phyloP scores from a whole-genome alignment of 345 rosid genomes.

The Hibiscus mutabilis region DNA sequence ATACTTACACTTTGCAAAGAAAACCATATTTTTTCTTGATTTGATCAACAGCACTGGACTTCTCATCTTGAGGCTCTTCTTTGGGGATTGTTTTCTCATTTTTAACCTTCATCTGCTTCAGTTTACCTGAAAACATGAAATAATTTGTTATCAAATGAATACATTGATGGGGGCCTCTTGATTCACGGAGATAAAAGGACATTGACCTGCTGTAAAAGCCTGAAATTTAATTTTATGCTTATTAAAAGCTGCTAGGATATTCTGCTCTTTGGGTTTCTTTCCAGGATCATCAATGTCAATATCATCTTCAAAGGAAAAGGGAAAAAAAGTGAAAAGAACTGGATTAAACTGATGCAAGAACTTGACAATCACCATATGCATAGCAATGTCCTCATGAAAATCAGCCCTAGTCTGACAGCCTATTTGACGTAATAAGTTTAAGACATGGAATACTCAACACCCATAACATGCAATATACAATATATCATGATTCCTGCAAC shows the following conservation, averaged over 20 bases:
- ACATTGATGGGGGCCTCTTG: neutral
- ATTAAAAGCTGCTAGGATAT: conserved; percentile 51
- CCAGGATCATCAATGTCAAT: conserved; percentile 54
- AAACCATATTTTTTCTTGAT: conserved; percentile 85
- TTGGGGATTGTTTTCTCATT: conserved; percentile 45
- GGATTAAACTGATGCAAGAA: neutral
- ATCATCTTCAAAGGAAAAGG: conserved; percentile 46
- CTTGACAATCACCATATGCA: neutral
- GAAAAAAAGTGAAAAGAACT: neutral
- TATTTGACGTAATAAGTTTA: neutral
- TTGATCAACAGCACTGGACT: conserved; percentile 52
- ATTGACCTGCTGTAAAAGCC: conserved; percentile 57
- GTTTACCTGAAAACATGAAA: conserved; percentile 39
- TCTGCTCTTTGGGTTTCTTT: conserved; percentile 63
- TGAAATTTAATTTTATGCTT: conserved; percentile 68
- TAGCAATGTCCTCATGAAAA: neutral
- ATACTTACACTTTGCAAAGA: conserved; percentile 53
- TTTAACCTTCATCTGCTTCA: conserved; percentile 63
- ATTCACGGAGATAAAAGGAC: neutral
- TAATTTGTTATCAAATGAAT: neutral
- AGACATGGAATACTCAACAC: neutral
- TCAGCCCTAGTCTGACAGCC: neutral
- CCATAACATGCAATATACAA: neutral
- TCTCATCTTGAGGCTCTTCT: conserved; percentile 56
- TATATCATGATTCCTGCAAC: neutral